Percentiles rank a stretch among this genome's conserved stretches.
Evolutionary conservation across 371 early-diverging fungal genomes (phyloP).

Genomic region (Catenaria anguillulae): DNA sequence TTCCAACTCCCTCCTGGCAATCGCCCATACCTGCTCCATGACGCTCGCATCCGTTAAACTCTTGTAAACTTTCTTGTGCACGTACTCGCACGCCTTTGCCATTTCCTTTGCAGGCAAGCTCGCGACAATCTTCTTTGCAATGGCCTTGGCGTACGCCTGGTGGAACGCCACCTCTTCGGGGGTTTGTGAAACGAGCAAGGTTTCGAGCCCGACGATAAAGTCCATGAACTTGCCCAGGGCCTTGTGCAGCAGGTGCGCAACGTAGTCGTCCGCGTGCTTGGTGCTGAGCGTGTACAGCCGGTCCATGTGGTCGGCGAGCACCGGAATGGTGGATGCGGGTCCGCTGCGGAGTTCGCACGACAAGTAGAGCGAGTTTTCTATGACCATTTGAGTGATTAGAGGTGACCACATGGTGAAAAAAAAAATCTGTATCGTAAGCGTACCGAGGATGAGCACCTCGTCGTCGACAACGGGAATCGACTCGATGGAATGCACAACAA

Average conservation of each 20-base stretch:
- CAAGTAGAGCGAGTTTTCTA: background rate
- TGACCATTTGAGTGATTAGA: too few relatives aligned
- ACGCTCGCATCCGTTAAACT: background rate
- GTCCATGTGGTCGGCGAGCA: background rate
- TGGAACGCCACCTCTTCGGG: background rate
- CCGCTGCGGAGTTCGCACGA: background rate
- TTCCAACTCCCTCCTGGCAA: background rate
- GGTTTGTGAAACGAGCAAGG: background rate
- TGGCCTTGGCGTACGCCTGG: background rate
- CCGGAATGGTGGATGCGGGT: background rate
- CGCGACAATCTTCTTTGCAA: background rate
- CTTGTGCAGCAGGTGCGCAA: background rate
- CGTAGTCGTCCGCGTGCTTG: background rate
- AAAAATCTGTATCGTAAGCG: too few relatives aligned
- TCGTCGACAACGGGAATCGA: background rate
- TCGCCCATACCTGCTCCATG: background rate
- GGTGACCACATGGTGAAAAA: too few relatives aligned
- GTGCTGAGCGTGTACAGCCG: background rate
- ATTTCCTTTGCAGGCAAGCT: background rate
- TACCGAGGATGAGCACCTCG: background rate
- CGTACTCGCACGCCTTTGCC: background rate
- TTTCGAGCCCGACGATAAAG: background rate
- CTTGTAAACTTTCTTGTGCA: background rate
- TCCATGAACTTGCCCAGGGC: background rate
- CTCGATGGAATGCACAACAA: background rate